Conservation (phyloP, 441 rosid species). For the Erodium moschatum region DNA sequence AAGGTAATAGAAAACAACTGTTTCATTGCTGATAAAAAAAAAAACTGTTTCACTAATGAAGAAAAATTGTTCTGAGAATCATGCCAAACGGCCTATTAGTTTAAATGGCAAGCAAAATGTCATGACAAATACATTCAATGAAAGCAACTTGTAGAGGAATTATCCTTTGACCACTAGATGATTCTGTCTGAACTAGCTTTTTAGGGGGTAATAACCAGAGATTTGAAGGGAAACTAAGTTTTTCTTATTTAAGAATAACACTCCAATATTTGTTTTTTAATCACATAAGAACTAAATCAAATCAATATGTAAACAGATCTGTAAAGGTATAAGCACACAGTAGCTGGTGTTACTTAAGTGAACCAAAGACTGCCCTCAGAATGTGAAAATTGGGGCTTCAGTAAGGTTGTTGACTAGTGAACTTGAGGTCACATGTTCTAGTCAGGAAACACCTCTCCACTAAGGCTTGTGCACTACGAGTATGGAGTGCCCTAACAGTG, state of each 20-base stretch:
- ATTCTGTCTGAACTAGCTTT: background rate
- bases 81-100: background rate
- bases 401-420: background rate
- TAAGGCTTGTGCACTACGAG: background rate
- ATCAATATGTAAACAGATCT: background rate
- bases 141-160: too few relatives aligned
- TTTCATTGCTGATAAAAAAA: background rate
- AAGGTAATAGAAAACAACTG: constrained; percentile 6
- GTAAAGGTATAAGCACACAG: background rate
- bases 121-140: too few relatives aligned
- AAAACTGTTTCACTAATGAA: background rate
- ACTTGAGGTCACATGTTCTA: background rate
- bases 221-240: too few relatives aligned
- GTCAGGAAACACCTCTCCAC: background rate
- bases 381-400: background rate
- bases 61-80: background rate
- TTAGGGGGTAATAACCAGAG: background rate
- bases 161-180: too few relatives aligned
- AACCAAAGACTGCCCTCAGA: background rate
- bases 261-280: background rate
- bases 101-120: background rate
- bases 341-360: background rate
- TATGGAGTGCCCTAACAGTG: background rate
- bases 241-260: background rate
- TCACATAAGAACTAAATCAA: background rate